phyloP scores from a whole-genome alignment of 441 rosid genomes.

The Gossypium gossypioides region DNA sequence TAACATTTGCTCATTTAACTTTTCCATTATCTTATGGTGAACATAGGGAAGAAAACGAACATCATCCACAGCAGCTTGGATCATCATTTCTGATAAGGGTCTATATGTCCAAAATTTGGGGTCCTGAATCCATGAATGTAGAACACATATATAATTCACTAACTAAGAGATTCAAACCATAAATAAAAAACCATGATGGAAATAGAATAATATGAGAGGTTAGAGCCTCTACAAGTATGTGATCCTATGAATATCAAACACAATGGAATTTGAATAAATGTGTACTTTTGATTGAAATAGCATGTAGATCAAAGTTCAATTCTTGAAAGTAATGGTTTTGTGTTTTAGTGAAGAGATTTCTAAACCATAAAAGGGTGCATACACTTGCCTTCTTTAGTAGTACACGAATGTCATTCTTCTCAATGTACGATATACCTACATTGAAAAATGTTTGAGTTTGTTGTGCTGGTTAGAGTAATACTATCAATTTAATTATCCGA shows the following conservation, averaged over 20 bases:
- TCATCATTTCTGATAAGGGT: slow-evolving; percentile 74
- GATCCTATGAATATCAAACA: background rate
- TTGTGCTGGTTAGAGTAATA: background rate
- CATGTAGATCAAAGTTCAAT: background rate
- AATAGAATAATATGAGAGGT: background rate
- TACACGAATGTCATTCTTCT: slow-evolving; percentile 6
- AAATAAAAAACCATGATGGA: no score
- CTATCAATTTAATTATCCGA: background rate
- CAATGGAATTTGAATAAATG: background rate
- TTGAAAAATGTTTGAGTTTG: background rate
- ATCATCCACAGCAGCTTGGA: slow-evolving; percentile 85
- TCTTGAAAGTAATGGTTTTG: background rate
- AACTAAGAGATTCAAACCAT: background rate
- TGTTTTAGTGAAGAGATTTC: background rate
- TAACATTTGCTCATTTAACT: slow-evolving; percentile 47
- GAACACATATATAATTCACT: background rate
- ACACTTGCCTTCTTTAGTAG: slow-evolving; percentile 6
- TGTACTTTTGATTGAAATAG: background rate
- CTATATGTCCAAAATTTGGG: slow-evolving; percentile 82
- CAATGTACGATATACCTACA: slow-evolving; percentile 6
- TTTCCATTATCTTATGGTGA: slow-evolving; percentile 68
- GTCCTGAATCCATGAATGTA: slow-evolving; percentile 36
- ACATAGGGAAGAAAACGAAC: slow-evolving; percentile 77
- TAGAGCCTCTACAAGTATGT: background rate
- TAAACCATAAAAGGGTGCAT: background rate